Evolutionary conservation across 2,329 filamentous ascomycete genomes (phyloP), one percentile per base, ranked within the genome.

Genomic region (Phyllosticta ampelicida): DNA sequence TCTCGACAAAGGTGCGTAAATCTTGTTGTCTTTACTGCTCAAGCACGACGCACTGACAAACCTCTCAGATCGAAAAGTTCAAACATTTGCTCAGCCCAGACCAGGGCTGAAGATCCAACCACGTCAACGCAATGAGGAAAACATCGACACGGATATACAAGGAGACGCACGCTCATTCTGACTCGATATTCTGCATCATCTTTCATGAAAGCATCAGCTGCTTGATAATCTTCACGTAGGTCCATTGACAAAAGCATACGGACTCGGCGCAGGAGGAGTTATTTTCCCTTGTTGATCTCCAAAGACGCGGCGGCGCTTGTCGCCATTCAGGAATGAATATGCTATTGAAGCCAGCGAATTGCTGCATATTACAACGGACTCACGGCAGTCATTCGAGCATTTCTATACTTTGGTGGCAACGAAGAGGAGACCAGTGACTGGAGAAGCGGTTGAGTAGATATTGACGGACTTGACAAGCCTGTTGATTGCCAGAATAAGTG

Each of bases 1-100:
- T 99, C 62, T 89, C 87, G 71, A 96, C 94, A 2, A 99, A 99
- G 85, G 90, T 92, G 68, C 70, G 82, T 73, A 2, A 21, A 11
- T 19, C 3, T 21, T 21, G 29, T 21, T 21, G 29, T 10, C n/a
- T 9, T 10, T 8, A 50, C 18, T 9, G 6, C 21, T 2, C 18
- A 8, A 30, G 10, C 13, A 20, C 3, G 21, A 5, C 19, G 2
- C 18, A 44, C 23, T 4, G 23, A 70, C 59, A 68, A 52, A 11
- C 16, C 2, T 0, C 28, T 23, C 62, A 75, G 75, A 79, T 79
- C 62, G 77, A 79, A 60, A 79, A 79, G 66, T 78, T 78, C 62
- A 78, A 78, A 66, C 77, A 79, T 61, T 76, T 79, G 75, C 71
- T 79, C 57, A 71, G 67, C 54, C 67, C 58, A n/a, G 53, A 55